Conservation (phyloP, 176 grass and related monocot species). For the Oryza meyeriana region DNA sequence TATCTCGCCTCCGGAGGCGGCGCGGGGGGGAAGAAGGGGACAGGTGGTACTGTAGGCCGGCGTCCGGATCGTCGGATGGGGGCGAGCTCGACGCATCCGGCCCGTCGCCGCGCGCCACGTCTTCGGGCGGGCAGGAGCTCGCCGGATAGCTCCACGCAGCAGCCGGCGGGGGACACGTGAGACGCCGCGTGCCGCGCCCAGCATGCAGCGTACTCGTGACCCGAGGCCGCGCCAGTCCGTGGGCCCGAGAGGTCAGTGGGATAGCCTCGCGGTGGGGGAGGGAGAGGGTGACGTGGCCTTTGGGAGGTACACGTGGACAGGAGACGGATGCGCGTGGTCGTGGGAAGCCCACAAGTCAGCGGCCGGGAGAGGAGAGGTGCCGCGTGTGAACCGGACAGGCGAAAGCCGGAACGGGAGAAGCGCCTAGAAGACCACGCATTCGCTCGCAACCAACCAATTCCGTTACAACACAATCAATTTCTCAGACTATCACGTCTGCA, state of each 20-base stretch:
- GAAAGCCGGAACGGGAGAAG: not conserved
- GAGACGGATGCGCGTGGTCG: not conserved
- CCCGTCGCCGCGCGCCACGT: conserved; percentile 30
- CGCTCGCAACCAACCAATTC: not conserved
- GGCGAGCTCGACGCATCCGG: not conserved
- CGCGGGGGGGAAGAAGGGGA: not conserved
- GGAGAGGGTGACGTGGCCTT: conserved; percentile 1
- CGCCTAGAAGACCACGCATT: conserved; percentile 23
- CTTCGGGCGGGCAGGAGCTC: not conserved
- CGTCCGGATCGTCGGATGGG: not conserved
- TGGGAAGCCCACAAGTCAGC: conserved; percentile 17
- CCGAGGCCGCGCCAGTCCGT: not conserved
- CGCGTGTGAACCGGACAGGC: not conserved
- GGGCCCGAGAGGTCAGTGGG: not conserved
- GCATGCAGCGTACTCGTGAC: conserved; percentile 39
- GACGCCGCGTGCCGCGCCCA: conserved; percentile 5
- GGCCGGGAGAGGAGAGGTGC: not conserved
- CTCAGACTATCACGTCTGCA: too few relatives aligned
- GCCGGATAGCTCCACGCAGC: conserved; percentile 38
- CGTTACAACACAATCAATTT: not conserved
- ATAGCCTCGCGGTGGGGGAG: too few relatives aligned
- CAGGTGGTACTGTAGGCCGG: conserved; percentile 17
- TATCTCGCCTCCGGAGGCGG: conserved; percentile 12
- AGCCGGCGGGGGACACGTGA: conserved; percentile 33
- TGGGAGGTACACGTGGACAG: conserved; percentile 14